Conservation (phyloP, 345 rosid genomes). For the Schrenkiella parvula region DNA sequence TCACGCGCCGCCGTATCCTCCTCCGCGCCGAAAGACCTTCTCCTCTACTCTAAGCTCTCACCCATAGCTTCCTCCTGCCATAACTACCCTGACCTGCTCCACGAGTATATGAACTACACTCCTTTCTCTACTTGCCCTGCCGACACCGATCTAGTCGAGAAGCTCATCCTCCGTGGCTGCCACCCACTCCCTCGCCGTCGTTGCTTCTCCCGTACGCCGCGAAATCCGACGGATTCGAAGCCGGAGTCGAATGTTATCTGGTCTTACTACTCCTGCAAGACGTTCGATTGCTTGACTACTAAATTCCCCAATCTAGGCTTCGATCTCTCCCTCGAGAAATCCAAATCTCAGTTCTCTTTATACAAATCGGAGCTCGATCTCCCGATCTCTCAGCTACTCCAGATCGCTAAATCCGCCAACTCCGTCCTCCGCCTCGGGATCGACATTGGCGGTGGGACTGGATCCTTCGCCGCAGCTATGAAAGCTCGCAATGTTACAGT, state of each 20-base stretch:
- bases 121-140: conserved; percentile 81
- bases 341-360: conserved; percentile 41
- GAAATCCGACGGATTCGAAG: conserved; percentile 48
- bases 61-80: conserved; percentile 92
- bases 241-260: conserved; percentile 68
- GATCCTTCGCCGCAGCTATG: conserved; percentile 84
- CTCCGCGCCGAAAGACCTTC: conserved; percentile 75
- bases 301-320: conserved; percentile 55
- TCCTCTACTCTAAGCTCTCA: conserved; percentile 67
- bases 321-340: conserved; percentile 47
- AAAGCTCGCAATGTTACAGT: conserved; percentile 65
- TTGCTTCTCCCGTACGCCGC: conserved; percentile 81
- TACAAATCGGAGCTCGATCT: conserved; percentile 80
- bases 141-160: conserved; percentile 70
- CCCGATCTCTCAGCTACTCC: conserved; percentile 76
- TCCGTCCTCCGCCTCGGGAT: conserved; percentile 70
- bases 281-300: conserved; percentile 60
- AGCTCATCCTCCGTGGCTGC: conserved; percentile 89
- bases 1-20: conserved; percentile 26
- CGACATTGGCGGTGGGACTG: conserved; percentile 89
- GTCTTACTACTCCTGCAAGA: conserved; percentile 69
- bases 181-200: conserved; percentile 99
- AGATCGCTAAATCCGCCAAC: conserved; percentile 53
- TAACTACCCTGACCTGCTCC: conserved; percentile 81
- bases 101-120: conserved; percentile 74